These are phyloP conservation scores for Epicoccum nigrum DNA, from an alignment of 2,329 filamentous ascomycete species.

Conservation along the genomic window DNA sequence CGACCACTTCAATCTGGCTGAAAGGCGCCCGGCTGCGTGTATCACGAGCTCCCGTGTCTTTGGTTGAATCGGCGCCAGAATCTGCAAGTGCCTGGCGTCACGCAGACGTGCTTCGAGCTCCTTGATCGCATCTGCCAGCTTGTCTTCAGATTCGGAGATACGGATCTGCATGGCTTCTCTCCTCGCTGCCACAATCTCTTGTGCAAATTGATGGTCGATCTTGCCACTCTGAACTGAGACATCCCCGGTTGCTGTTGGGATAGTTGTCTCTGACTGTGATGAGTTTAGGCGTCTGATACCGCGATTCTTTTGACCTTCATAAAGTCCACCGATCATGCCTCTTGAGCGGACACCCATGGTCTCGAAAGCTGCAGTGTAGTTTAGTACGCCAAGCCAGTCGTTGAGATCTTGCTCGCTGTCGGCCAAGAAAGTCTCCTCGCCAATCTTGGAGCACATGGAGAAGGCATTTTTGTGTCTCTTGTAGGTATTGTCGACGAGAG, in stretches of 20 bases:
- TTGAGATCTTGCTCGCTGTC: constrained; percentile 92
- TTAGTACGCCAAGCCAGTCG: constrained; percentile 94
- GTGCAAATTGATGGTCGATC: constrained; percentile 81
- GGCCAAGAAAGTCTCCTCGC: constrained; percentile 89
- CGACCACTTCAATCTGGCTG: constrained; percentile 92
- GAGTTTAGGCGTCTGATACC: constrained; percentile 74
- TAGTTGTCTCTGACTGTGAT: constrained; percentile 59
- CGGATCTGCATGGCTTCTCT: constrained; percentile 82
- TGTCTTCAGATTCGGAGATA: constrained; percentile 82
- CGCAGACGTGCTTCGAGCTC: constrained; percentile 82
- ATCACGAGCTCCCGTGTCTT: constrained; percentile 86
- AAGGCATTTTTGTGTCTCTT: constrained; percentile 97
- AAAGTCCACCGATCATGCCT: constrained; percentile 81
- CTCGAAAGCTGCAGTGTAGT: constrained; percentile 93
- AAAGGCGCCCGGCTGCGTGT: constrained; percentile 80
- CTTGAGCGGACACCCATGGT: constrained; percentile 90
- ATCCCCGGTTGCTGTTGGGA: constrained; percentile 75
- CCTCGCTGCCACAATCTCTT: constrained; percentile 83
- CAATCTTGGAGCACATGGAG: constrained; percentile 78
- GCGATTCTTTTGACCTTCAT: constrained; percentile 78
- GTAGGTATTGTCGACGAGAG: constrained; percentile 83
- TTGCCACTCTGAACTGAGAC: constrained; percentile 74
- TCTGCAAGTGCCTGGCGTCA: constrained; percentile 87
- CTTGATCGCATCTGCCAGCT: constrained; percentile 73
- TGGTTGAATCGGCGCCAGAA: constrained; percentile 88